Evolutionary conservation across 73 alveolate genomes (phyloP).

Genomic region (Breviolum minutum): DNA sequence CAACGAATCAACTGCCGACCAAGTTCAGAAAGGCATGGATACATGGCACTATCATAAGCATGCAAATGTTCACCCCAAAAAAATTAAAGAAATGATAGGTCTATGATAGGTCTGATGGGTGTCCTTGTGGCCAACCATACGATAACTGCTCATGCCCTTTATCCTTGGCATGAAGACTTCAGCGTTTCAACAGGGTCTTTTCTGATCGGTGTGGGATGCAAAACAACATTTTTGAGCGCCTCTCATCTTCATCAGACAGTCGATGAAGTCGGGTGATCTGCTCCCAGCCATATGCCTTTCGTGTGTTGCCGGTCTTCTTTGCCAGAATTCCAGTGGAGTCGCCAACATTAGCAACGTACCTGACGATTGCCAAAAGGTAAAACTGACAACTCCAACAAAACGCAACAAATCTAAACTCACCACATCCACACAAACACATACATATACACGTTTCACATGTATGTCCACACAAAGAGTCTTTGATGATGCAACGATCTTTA

Average conservation of each 20-base stretch:
- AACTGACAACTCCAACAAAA: not conserved
- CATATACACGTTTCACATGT: not conserved
- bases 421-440: too few relatives aligned
- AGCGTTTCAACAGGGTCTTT: too few relatives aligned
- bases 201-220: too few relatives aligned
- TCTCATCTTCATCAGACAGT: constrained; percentile 24
- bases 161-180: not conserved
- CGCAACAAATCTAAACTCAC: not conserved
- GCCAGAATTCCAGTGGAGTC: constrained; percentile 46
- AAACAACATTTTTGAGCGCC: not conserved
- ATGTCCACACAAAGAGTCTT: too few relatives aligned
- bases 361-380: not conserved
- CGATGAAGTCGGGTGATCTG: constrained; percentile 31
- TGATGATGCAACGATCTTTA: too few relatives aligned
- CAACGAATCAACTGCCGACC: not conserved
- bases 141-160: not conserved
- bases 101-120: too few relatives aligned
- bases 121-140: too few relatives aligned
- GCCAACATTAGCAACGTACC: constrained; percentile 55
- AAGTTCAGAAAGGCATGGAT: not conserved
- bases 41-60: too few relatives aligned
- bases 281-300: not conserved
- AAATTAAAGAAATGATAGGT: too few relatives aligned
- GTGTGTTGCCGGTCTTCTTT: not conserved
- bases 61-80: too few relatives aligned